These are phyloP conservation scores for Coemansia sp. DNA, from an alignment of 192 early-diverging fungal species.

Conservation along the genomic window DNA sequence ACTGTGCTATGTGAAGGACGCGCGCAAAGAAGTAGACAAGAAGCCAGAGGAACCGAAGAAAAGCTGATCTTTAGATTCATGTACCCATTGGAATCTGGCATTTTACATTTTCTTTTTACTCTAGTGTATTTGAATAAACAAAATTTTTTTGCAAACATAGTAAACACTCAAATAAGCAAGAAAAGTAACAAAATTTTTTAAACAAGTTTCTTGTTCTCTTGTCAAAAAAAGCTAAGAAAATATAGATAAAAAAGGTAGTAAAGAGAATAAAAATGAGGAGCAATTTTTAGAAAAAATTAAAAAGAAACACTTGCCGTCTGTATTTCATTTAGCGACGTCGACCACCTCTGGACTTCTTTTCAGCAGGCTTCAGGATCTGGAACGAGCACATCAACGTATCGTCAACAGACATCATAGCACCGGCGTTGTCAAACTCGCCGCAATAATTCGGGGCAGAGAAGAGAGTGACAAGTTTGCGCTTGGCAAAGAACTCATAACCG, in stretches of 20 bases:
- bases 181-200: too few species aligned
- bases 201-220: too few species aligned
- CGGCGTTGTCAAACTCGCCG: conserved; percentile 87
- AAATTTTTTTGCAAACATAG: too few species aligned
- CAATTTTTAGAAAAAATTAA: neutral
- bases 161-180: too few species aligned
- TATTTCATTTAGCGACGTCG: conserved; percentile 31
- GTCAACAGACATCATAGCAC: conserved; percentile 87
- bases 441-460: conserved; percentile 98
- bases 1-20: too few species aligned
- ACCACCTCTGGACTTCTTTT: conserved; percentile 56
- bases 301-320: neutral
- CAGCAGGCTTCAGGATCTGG: conserved; percentile 96
- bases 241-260: neutral
- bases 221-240: neutral
- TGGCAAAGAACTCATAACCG: conserved; percentile 98
- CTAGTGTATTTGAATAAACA: too few species aligned
- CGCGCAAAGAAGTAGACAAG: too few species aligned
- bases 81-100: too few species aligned
- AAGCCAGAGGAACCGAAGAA: too few species aligned
- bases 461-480: conserved; percentile 91
- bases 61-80: too few species aligned
- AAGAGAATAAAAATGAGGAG: neutral
- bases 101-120: too few species aligned
- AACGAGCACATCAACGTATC: conserved; percentile 85